Conservation (phyloP, 352 stramenopile genomes). For the Globisporangium acanthophoron region DNA sequence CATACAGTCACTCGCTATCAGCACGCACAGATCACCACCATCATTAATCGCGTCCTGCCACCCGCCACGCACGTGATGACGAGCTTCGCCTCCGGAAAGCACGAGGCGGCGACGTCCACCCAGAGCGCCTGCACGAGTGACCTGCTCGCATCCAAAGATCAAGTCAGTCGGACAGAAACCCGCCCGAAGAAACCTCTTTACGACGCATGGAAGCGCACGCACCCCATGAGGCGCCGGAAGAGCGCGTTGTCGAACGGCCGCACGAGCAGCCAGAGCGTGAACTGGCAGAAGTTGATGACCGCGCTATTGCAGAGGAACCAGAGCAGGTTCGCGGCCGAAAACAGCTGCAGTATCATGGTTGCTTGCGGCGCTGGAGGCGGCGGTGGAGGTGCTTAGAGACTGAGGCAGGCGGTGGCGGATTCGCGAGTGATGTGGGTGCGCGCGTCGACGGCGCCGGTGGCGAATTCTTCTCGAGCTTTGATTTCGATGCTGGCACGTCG, state of each 20-base stretch:
- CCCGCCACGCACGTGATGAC: conserved; percentile 57
- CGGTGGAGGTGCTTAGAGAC: neutral
- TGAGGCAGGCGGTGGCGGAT: neutral
- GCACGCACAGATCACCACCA: neutral
- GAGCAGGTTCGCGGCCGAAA: conserved; percentile 73
- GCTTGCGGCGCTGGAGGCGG: neutral
- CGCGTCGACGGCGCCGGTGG: neutral
- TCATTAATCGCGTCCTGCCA: neutral
- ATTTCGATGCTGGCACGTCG: neutral
- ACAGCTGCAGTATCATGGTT: conserved; percentile 54
- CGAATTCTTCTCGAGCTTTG: neutral
- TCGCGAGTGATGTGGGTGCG: neutral
- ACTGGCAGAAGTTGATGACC: conserved; percentile 75
- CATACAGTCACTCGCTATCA: neutral
- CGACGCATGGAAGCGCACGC: conserved; percentile 1
- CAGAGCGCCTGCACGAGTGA: conserved; percentile 68
- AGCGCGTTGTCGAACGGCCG: conserved; percentile 76
- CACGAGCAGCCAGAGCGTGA: conserved; percentile 80
- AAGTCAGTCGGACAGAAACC: neutral
- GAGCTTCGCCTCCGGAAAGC: conserved; percentile 82
- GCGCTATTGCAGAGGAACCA: conserved; percentile 83
- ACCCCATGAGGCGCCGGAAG: conserved; percentile 80
- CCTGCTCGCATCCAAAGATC: conserved; percentile 12
- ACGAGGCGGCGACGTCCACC: conserved; percentile 82
- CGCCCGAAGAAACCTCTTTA: neutral